These are phyloP conservation scores for Pythium rhizo-oryzae DNA, from an alignment of 352 stramenopile genomes.

Conservation along the genomic window DNA sequence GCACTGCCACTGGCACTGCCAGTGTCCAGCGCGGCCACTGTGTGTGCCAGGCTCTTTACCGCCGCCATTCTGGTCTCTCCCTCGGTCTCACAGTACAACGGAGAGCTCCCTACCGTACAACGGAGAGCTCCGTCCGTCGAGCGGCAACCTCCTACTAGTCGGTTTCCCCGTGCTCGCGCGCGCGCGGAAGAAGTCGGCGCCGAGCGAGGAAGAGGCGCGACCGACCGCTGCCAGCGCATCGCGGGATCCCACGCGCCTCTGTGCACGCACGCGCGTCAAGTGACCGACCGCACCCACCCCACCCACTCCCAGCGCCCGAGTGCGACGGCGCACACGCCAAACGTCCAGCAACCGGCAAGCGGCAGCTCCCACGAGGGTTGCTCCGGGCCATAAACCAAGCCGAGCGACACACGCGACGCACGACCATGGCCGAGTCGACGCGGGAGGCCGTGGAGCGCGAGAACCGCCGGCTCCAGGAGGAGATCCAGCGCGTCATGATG, in stretches of 20 bases:
- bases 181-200: background rate
- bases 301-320: background rate
- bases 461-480: conserved; percentile 53
- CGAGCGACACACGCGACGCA: too few relatives aligned
- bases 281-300: background rate
- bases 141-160: background rate
- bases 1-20: too few relatives aligned
- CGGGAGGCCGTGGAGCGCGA: conserved; percentile 43
- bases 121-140: background rate
- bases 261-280: background rate
- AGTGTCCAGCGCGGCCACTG: too few relatives aligned
- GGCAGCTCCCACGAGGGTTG: too few relatives aligned
- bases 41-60: background rate
- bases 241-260: background rate
- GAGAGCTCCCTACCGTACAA: too few relatives aligned
- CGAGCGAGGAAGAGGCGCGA: background rate
- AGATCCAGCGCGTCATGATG: conserved; percentile 62
- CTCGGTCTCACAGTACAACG: too few relatives aligned
- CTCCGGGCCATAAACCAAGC: too few relatives aligned
- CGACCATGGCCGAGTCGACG: conserved; percentile 8
- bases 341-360: too few relatives aligned
- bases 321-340: too few relatives aligned
- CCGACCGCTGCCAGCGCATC: too few relatives aligned
- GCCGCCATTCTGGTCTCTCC: too few relatives aligned
- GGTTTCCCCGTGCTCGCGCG: background rate